phyloP scores from a whole-genome alignment of 306 rosid species.

The Carpinus fangiana region DNA sequence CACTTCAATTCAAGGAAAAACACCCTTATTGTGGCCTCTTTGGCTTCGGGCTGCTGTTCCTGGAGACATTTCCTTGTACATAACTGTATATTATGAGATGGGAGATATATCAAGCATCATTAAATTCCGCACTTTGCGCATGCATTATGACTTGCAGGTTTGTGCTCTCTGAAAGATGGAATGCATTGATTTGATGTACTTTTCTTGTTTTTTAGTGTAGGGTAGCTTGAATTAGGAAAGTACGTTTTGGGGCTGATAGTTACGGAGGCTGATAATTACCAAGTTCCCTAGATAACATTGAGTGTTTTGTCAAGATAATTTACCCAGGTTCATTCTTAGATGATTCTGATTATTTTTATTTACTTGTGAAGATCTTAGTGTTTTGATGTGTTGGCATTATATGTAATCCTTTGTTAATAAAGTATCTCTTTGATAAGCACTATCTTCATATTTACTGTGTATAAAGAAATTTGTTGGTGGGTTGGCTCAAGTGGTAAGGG shows the following conservation, averaged over 20 bases:
- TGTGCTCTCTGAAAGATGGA: conserved; percentile 27
- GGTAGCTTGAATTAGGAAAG: neutral
- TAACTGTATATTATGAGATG: conserved; percentile 90
- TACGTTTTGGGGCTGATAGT: neutral
- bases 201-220: conserved; percentile 12
- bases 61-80: conserved; percentile 71
- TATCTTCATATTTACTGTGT: neutral
- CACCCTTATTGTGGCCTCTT: conserved; percentile 87
- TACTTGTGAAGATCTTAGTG: neutral
- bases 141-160: conserved; percentile 90
- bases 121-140: conserved; percentile 81
- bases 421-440: neutral
- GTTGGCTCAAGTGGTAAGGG: too few species aligned
- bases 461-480: neutral
- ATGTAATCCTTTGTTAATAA: neutral
- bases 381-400: neutral
- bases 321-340: neutral
- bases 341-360: neutral
- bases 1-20: conserved; percentile 59
- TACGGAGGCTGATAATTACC: neutral
- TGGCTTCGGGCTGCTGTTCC: conserved; percentile 96
- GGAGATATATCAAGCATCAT: conserved; percentile 66
- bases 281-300: neutral
- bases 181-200: conserved; percentile 12
- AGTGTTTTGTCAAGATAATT: neutral